Base-by-base conservation (phyloP, 2,329 filamentous ascomycete species). In the Pseudogymnoascus pannorum region DNA sequence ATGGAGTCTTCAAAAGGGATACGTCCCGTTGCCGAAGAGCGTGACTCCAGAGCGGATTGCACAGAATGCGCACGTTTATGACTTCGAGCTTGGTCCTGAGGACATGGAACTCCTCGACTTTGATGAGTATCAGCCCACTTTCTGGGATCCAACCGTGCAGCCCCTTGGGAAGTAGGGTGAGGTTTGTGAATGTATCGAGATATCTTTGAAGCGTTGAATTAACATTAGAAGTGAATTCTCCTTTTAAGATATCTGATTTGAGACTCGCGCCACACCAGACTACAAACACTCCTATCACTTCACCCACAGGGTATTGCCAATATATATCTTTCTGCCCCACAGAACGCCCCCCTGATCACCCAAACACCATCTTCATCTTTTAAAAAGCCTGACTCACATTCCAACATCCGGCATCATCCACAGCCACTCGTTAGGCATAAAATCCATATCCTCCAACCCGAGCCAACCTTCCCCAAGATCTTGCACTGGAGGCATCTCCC, bases 1-100 rank as follows among this genome's bases (percentile, higher is more conserved):
- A 65, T 96, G 91, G 81, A 89, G 88, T 67, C 73, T 96, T 74
- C 89, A 96, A 74, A 92, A 90, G 75, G 87, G 84, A 3, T 86
- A 84, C 72, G 79, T 89, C 33, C 88, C 88, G 51, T 76, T 92
- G 64, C 87, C 88, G 20, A 92, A 92, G 80, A 90, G 86, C 63
- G 87, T 87, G 58, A 87, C 83, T 4, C 80, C 84, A 0, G 82
- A 79, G 29, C 79, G 88, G 11, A 91, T 92, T 65, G 75, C 78
- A 63, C 81, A 85, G 70, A 92, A 92, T 67, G 73, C 79, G 0
- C 74, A 74, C 2, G 63, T 85, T 11, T 85, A 76, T 67, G 79
- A 82, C 67, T 85, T 85, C 69, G 78, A 83, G 68, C 68, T 85
- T 62, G 77, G 77, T 0, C 72, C 75, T n/a, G 79, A 79, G 48